Base-by-base conservation (phyloP, 78 protist genomes). In the slime mould (Dictyostelium discoideum) region DNA sequence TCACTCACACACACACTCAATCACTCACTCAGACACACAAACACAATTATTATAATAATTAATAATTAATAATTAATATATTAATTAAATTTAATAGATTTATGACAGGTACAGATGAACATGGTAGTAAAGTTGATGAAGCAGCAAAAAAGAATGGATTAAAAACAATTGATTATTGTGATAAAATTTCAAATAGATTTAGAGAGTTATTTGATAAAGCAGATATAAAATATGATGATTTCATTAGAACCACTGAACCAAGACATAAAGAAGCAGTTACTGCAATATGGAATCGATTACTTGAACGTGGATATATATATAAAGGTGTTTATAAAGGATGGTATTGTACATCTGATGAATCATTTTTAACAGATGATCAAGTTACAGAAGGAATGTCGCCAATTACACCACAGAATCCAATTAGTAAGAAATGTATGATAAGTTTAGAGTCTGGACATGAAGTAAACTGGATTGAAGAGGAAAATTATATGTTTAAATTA, bases 61-160 rank as follows among this genome's bases (percentile, higher is more conserved):
- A 42, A 5, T 3, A 42, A 42, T 5, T 42, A 5, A 42, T 42
- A 42, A 42, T 42, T 42, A 42, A 42, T 42, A 42, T n/a, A 42
- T 42, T 42, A 32, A 32, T 32, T 32, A 32, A 32, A 32, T 42
- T 42, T 42, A 42, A 42, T 37, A 76, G 83, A 39, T 96, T 98
- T 87, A 40, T 92, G 85, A 98, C 99, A 5, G 99, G 99, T 44
- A 96, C 97, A 32, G 97, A 96, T 57, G 99, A 99, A 92, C 99
- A 99, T 93, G 99, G 99, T 32, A 24, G 5, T 13, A 96, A 96
- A 85, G 98, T 93, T 81, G 84, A 76, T 18, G 98, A 98, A 69
- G 87, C 98, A 9, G 99, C 99, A 3, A 93, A 87, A 42, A 84
- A 60, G 29, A 39, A 37, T 10, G 92, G 94, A 8, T 57, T 92